Percentiles rank a stretch among this genome's conserved stretches.
Evolutionary conservation across 495 filamentous ascomycete genomes (phyloP).

Genomic region (Hypoxylon trugodes): DNA sequence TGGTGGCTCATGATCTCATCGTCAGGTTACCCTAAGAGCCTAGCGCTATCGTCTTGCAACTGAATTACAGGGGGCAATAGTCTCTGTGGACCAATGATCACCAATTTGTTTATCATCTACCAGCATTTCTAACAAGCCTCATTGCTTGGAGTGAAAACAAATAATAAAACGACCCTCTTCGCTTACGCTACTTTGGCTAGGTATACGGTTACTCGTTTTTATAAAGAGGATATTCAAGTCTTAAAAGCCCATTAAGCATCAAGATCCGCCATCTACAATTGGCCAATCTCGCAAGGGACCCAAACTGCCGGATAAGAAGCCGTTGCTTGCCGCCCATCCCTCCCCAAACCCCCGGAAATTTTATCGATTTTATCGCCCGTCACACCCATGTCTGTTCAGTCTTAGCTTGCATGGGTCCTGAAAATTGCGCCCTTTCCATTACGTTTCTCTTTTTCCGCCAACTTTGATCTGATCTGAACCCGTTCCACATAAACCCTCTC

Average conservation of each 20-base stretch:
- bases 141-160: too few species aligned
- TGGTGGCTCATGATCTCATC: slow-evolving; percentile 1
- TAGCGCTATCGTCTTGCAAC: neutral
- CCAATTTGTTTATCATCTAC: too few species aligned
- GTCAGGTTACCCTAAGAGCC: neutral
- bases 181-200: too few species aligned
- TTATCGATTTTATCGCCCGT: slow-evolving; percentile 17
- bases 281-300: slow-evolving; percentile 12
- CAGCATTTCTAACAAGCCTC: too few species aligned
- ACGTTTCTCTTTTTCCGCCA: slow-evolving; percentile 24
- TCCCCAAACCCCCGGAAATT: slow-evolving; percentile 26
- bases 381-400: slow-evolving; percentile 26
- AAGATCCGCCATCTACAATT: slow-evolving; percentile 10
- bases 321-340: slow-evolving; percentile 12
- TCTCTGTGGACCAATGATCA: slow-evolving; percentile 14
- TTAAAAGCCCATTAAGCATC: neutral
- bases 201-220: too few species aligned
- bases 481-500: slow-evolving; percentile 20
- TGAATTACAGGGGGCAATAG: neutral
- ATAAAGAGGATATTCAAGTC: too few species aligned
- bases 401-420: slow-evolving; percentile 33
- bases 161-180: too few species aligned
- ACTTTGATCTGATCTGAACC: neutral
- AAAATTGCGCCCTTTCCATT: slow-evolving; percentile 29
- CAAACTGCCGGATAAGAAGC: slow-evolving; percentile 31